These are phyloP conservation scores for Typha latifolia DNA, from an alignment of 176 grass and related monocot genomes.

Conservation along the genomic window DNA sequence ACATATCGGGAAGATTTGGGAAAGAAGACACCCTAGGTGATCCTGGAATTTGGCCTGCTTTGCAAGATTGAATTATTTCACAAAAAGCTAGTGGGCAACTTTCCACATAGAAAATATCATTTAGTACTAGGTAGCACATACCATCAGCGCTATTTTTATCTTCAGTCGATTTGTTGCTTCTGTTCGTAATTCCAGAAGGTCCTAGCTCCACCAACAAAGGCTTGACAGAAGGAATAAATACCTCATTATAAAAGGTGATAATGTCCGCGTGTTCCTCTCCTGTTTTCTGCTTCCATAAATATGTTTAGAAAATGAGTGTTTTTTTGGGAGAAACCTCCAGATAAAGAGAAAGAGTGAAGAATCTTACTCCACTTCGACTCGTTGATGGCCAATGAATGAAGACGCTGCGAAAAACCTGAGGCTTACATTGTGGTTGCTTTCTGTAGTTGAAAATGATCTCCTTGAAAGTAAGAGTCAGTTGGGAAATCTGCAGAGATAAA, in stretches of 20 bases:
- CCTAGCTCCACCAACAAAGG: constrained; percentile 80
- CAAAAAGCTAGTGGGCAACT: constrained; percentile 14
- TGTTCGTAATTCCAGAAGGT: constrained; percentile 29
- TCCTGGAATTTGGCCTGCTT: constrained; percentile 63
- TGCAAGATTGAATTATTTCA: constrained; percentile 14
- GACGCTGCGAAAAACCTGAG: constrained; percentile 92
- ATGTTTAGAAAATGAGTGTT: constrained; percentile 4
- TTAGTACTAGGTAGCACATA: constrained; percentile 25
- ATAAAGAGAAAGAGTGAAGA: constrained; percentile 16
- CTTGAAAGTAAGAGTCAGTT: constrained; percentile 82
- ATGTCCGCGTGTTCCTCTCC: constrained; percentile 87
- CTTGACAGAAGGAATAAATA: constrained; percentile 87
- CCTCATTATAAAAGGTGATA: constrained; percentile 94
- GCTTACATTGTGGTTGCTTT: constrained; percentile 96
- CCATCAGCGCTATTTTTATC: constrained; percentile 51
- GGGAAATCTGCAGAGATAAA: constrained; percentile 54
- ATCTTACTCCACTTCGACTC: constrained; percentile 62
- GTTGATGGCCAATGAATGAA: constrained; percentile 75
- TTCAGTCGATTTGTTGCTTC: constrained; percentile 44
- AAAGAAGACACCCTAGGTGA: constrained; percentile 81
- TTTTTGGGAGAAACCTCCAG: neutral
- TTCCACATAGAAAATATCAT: neutral
- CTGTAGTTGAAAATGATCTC: constrained; percentile 95
- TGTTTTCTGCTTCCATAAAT: constrained; percentile 51
- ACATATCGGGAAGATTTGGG: constrained; percentile 98